Base-by-base conservation (phyloP, 352 stramenopile species). In the Blastocystis sp. region DNA sequence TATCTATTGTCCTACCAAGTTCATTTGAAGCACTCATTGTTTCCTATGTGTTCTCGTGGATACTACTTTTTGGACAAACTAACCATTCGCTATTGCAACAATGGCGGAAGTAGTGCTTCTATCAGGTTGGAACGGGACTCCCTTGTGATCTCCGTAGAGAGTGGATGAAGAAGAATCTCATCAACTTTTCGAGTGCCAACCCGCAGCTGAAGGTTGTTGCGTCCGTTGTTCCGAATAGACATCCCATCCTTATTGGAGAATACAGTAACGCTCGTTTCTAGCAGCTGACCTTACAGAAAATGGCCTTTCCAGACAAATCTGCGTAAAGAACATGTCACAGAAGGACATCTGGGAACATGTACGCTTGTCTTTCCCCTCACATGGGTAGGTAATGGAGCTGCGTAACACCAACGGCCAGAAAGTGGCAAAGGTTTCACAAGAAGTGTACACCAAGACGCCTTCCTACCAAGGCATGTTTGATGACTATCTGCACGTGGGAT, bases 11-110 rank as follows among this genome's bases (percentile, higher is more conserved):
- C n/a, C n/a, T n/a, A n/a, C n/a, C n/a, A n/a, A n/a, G n/a, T n/a
- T n/a, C n/a, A n/a, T n/a, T n/a, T n/a, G n/a, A n/a, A n/a, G n/a
- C n/a, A n/a, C n/a, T 11, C 51, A 59, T 18, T 59, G 32, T 32
- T 14, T 14, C 51, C 27, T 49, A 81, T 81, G 69, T 81, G 69
- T 61, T 81, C 69, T 29, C 36, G 38, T 4, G 69, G 69, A 16
- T 81, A 81, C 27, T 81, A 81, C 48, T 81, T 81, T 64, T 81
- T 81, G 69, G 69, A 81, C 48, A 81, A 64, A 61, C 42, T 81
- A 29, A 64, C 48, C 29, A 49, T 81, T 51, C 69, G 69, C 16
- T 81, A 81, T 48, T 81, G 69, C 42, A 64, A 36, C 21, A 81
- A 81, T 65, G 69, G 69, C 48, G 69, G 69, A 36, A 81, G 69